These are phyloP conservation scores for Vanrija sp. DNA, from an alignment of 1,284 basidiomycete species.

Conservation along the genomic window DNA sequence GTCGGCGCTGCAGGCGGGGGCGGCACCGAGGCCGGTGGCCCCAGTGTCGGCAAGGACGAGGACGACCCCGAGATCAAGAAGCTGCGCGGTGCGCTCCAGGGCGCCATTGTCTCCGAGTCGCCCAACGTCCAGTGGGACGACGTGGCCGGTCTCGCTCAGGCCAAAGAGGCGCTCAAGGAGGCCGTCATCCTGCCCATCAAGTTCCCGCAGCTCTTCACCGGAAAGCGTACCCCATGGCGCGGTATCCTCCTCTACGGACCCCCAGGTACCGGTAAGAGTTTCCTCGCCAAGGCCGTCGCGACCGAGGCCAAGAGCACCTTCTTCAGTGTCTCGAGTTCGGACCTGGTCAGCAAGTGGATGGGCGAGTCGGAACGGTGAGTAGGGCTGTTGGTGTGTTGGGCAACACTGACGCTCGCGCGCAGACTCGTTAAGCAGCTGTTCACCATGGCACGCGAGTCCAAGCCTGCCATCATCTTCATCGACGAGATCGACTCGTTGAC, in stretches of 20 bases:
- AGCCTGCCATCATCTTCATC: slow-evolving; percentile 97
- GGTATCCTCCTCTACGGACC: slow-evolving; percentile 96
- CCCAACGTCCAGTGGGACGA: slow-evolving; percentile 98
- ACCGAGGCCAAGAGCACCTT: slow-evolving; percentile 99
- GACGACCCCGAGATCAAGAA: slow-evolving; percentile 93
- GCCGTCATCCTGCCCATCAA: slow-evolving; percentile 98
- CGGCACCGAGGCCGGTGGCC: slow-evolving; percentile 59
- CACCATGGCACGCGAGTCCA: slow-evolving; percentile 90
- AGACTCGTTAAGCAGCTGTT: slow-evolving; percentile 96
- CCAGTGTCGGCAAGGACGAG: slow-evolving; percentile 68
- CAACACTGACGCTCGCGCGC: neutral
- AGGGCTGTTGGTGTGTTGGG: neutral
- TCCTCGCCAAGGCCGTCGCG: slow-evolving; percentile 94
- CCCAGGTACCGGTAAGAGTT: slow-evolving; percentile 88
- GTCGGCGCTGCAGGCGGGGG: slow-evolving; percentile 70
- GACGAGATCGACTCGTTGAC: slow-evolving; percentile 97
- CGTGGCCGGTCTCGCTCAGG: slow-evolving; percentile 88
- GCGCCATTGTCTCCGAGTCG: slow-evolving; percentile 87
- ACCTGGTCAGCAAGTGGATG: slow-evolving; percentile 99
- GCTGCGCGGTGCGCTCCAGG: slow-evolving; percentile 78
- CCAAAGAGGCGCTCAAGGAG: slow-evolving; percentile 95
- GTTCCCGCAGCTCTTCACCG: slow-evolving; percentile 96
- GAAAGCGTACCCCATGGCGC: slow-evolving; percentile 94
- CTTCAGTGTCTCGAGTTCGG: slow-evolving; percentile 92
- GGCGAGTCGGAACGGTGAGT: slow-evolving; percentile 90